phyloP scores from a whole-genome alignment of 257 asterid species.

The Galeopsis tetrahit region DNA sequence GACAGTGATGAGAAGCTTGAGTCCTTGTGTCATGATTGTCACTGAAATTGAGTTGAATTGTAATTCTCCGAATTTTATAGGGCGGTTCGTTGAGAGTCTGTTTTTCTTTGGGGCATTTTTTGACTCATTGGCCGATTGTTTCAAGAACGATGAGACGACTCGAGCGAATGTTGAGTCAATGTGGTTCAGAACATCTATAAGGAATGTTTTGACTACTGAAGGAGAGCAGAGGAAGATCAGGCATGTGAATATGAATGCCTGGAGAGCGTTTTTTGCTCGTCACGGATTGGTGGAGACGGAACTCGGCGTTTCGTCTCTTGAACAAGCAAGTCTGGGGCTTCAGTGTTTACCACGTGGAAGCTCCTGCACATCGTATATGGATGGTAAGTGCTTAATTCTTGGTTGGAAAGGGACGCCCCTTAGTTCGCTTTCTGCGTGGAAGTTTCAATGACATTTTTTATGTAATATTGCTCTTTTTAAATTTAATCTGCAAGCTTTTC shows the following conservation, averaged over 20 bases:
- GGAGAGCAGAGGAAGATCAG: conserved; percentile 47
- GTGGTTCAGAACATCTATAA: conserved; percentile 39
- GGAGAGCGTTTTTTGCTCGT: conserved; percentile 51
- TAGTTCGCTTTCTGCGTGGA: conserved; percentile 52
- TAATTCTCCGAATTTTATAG: conserved; percentile 46
- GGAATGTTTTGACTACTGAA: conserved; percentile 45
- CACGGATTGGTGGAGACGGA: conserved; percentile 41
- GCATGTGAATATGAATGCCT: conserved; percentile 40
- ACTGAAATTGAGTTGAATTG: conserved; percentile 48
- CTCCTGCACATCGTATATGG: conserved; percentile 43
- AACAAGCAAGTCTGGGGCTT: conserved; percentile 44
- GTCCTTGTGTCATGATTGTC: conserved; percentile 45
- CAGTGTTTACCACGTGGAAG: conserved; percentile 40
- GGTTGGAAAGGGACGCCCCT: conserved; percentile 67
- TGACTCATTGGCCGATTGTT: conserved; percentile 52
- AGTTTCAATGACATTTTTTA: conserved; percentile 19
- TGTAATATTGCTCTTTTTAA: too few relatives aligned
- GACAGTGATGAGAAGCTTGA: conserved; percentile 37
- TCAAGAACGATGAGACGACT: conserved; percentile 38
- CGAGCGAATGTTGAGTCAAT: conserved; percentile 39
- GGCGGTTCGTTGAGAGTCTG: conserved; percentile 51
- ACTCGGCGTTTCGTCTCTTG: conserved; percentile 39
- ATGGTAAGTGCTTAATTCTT: conserved; percentile 43
- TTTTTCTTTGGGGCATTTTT: conserved; percentile 46
- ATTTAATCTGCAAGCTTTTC: too few relatives aligned